Evolutionary conservation across 129 eudicot species (phyloP), one percentile per base, ranked within the genome.

Genomic region (Flaveria trinervia): DNA sequence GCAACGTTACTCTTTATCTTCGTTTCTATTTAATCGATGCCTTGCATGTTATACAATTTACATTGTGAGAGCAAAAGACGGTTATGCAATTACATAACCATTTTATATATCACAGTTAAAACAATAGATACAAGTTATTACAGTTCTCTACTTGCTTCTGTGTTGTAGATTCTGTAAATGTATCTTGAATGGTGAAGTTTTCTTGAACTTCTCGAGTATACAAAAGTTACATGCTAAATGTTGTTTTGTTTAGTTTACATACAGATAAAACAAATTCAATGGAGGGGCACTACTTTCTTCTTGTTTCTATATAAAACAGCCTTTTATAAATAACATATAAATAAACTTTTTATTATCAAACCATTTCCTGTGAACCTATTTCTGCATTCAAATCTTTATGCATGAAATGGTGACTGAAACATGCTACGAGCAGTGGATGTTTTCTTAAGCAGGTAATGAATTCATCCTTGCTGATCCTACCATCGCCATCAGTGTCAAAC

Each of bases 401-500:
- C 83, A 54, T 64, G 65, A 89, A 84, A 41, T 33, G 86, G 62
- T 88, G 90, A 33, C 84, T 80, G 57, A 94, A 94, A 65, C 87
- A 84, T 52, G 92, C 88, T 7, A 94, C 77, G n/a, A 94, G 93
- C 84, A 89, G 83, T 12, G 98, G 98, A 48, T 94, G 76, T 85
- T 83, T 84, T 84, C 85, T 87, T 74, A 94, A 83, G 75, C 93
- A 91, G 13, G 78, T 60, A 16, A 77, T 12, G 65, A 94, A 94
- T 70, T 94, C 98, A 7, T 87, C 84, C 68, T 85, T 87, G 88
- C 96, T 85, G 65, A 94, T 86, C 71, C 43, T 94, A 76, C 92
- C 89, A 68, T 89, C 97, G 61, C 80, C 54, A 68, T 94, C 93
- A 3, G 48, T 55, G 71, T 94, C 97, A 25, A 94, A 94, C 50